These are phyloP conservation scores for Prunella vulgaris DNA, from an alignment of 257 asterid species.

Conservation along the genomic window DNA sequence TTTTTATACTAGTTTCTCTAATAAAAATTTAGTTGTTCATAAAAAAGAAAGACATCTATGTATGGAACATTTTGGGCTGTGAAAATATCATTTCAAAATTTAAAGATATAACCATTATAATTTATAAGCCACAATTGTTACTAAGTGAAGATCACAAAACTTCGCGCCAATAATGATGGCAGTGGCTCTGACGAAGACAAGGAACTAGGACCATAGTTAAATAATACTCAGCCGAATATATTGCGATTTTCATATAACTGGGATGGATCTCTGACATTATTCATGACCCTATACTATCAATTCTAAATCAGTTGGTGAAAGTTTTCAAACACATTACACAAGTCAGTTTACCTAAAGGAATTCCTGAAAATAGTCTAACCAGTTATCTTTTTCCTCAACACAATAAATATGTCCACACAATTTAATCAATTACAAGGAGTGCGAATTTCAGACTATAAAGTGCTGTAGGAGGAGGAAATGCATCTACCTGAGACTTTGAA, in stretches of 20 bases:
- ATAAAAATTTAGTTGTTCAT: neutral
- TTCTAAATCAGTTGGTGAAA: neutral
- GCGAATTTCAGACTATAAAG: neutral
- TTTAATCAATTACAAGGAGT: neutral
- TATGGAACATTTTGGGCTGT: neutral
- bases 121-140: neutral
- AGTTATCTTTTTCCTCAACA: neutral
- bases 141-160: too few species aligned
- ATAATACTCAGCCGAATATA: neutral
- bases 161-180: too few species aligned
- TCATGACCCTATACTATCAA: neutral
- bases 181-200: neutral
- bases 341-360: neutral
- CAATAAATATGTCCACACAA: neutral
- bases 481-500: conserved; percentile 79
- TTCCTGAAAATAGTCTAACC: neutral
- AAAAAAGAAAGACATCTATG: neutral
- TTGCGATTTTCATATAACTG: neutral
- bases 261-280: neutral
- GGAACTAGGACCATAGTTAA: neutral
- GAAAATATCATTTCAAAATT: neutral
- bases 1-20: neutral
- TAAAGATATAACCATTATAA: neutral
- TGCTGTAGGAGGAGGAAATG: neutral
- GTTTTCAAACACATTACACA: neutral